Percentiles rank a stretch among this genome's conserved stretches.
Conservation (phyloP, 352 stramenopile species). For the Globisporangium ultimum region DNA sequence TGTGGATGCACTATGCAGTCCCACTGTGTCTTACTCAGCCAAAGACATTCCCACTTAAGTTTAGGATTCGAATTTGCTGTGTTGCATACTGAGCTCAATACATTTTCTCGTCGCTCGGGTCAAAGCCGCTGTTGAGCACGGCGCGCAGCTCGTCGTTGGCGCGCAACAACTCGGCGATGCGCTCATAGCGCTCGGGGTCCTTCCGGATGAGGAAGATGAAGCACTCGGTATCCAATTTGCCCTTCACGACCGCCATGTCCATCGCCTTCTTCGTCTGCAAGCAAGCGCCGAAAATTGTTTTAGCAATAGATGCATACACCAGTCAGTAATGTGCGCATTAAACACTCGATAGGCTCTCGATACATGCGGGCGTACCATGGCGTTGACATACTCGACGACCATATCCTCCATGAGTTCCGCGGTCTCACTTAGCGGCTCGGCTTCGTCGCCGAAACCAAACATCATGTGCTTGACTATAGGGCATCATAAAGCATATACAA, state of each 20-base stretch:
- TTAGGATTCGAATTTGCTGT: background rate
- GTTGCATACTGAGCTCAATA: conserved; percentile 30
- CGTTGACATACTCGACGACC: conserved; percentile 75
- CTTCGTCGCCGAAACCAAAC: conserved; percentile 82
- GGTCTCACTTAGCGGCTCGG: conserved; percentile 66
- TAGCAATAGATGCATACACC: background rate
- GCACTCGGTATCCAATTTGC: conserved; percentile 85
- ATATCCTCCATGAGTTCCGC: conserved; percentile 85
- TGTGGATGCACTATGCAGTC: too few species aligned
- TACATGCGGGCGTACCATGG: conserved; percentile 53
- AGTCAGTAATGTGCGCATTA: background rate
- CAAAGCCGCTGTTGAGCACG: conserved; percentile 86
- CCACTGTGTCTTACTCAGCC: too few species aligned
- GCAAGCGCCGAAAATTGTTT: background rate
- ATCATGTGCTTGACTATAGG: conserved; percentile 86
- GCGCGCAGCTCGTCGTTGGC: conserved; percentile 85
- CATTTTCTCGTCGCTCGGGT: conserved; percentile 87
- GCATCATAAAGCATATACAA: background rate
- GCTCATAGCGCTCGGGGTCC: conserved; percentile 75
- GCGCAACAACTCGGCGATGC: conserved; percentile 75
- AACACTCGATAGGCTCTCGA: too few species aligned
- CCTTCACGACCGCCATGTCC: conserved; percentile 76
- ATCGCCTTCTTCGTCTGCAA: conserved; percentile 82
- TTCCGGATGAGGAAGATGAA: conserved; percentile 90
- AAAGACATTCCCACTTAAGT: conserved; percentile 1